Percentiles rank a stretch among this genome's conserved stretches.
These are phyloP conservation scores for Trametes gibbosa DNA, from an alignment of 768 basidiomycete species.

Conservation along the genomic window DNA sequence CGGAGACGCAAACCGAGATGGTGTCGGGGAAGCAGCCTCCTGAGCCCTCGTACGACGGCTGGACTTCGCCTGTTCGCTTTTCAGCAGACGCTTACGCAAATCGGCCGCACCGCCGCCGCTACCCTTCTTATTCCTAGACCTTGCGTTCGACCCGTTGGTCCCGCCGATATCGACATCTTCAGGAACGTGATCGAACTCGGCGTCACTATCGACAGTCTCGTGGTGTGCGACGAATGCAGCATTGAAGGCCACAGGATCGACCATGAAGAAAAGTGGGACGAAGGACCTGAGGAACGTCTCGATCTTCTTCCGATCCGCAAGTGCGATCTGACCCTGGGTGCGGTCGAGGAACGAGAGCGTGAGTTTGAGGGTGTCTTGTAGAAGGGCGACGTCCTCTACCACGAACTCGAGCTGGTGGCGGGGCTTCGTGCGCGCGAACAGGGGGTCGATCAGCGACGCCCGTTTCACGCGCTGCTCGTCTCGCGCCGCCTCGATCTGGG, in stretches of 20 bases:
- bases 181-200: slow-evolving; percentile 38
- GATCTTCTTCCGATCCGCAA: slow-evolving; percentile 72
- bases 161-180: slow-evolving; percentile 40
- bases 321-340: slow-evolving; percentile 69
- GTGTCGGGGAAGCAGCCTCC: slow-evolving; percentile 50
- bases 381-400: slow-evolving; percentile 67
- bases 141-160: slow-evolving; percentile 25
- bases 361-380: slow-evolving; percentile 88
- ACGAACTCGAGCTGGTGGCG: slow-evolving; percentile 79
- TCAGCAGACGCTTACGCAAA: slow-evolving; percentile 74
- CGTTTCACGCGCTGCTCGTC: slow-evolving; percentile 77
- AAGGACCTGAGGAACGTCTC: slow-evolving; percentile 72
- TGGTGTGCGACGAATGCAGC: slow-evolving; percentile 61
- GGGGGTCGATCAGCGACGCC: slow-evolving; percentile 53
- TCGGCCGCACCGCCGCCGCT: slow-evolving; percentile 43
- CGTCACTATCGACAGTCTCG: slow-evolving; percentile 54
- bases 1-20: slow-evolving; percentile 65
- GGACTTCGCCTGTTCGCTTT: slow-evolving; percentile 80
- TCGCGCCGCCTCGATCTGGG: slow-evolving; percentile 79
- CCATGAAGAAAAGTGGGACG: slow-evolving; percentile 40
- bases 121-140: slow-evolving; percentile 37
- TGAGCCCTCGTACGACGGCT: slow-evolving; percentile 59
- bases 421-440: slow-evolving; percentile 58
- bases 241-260: slow-evolving; percentile 70
- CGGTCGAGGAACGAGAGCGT: slow-evolving; percentile 90